Conservation (phyloP, 306 rosid genomes). For the Albizia julibrissin region DNA sequence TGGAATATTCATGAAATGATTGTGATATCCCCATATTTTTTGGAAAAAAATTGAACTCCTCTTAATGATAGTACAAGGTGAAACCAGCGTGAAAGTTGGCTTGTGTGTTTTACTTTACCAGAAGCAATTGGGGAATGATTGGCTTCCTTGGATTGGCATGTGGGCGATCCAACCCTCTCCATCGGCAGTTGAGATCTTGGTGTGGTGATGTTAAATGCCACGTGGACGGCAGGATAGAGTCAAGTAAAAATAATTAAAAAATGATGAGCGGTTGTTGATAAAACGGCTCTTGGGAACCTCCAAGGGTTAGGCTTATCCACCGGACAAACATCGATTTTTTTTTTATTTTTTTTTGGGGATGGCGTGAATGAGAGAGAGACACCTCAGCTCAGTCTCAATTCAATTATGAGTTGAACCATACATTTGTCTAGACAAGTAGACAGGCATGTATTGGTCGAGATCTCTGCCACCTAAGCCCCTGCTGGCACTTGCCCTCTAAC, state of each 20-base stretch:
- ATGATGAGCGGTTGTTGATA: neutral
- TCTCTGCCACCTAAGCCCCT: neutral
- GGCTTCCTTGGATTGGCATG: neutral
- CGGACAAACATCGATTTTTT: neutral
- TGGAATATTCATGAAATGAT: neutral
- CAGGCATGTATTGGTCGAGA: neutral
- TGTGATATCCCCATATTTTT: neutral
- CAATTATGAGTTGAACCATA: neutral
- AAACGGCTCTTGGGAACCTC: slow-evolving; percentile 25
- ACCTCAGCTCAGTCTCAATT: neutral
- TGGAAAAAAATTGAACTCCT: no score
- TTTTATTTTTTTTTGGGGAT: neutral
- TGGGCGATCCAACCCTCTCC: neutral
- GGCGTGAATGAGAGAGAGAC: neutral
- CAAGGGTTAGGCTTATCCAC: slow-evolving; percentile 8
- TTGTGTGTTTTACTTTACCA: neutral
- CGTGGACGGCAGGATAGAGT: neutral
- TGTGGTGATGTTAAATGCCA: neutral
- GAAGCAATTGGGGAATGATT: neutral
- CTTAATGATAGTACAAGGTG: neutral
- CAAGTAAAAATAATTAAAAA: neutral
- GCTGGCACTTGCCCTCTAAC: neutral
- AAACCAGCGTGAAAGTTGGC: neutral
- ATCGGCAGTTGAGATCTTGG: neutral
- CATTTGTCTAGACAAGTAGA: no score